Evolutionary conservation across 495 filamentous ascomycete genomes (phyloP), one percentile per base, ranked within the genome.

Genomic region (Annulohypoxylon maeteangense): DNA sequence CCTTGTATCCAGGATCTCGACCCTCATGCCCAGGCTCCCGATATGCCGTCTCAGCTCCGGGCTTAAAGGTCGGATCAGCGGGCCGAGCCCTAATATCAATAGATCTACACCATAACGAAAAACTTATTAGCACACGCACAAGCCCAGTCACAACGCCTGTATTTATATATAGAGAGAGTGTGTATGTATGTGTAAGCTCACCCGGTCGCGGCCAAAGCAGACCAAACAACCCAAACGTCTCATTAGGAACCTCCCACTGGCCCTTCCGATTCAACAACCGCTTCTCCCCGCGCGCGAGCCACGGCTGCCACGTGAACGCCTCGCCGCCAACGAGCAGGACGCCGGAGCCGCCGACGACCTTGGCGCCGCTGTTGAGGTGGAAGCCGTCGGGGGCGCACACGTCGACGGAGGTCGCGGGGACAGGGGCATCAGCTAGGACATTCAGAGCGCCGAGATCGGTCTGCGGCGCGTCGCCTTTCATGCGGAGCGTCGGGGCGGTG

Each of bases 171-270:
- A n/a, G n/a, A n/a, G n/a, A n/a, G n/a, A n/a, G n/a, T n/a, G n/a
- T n/a, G n/a, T n/a, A n/a, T n/a, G n/a, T n/a, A n/a, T n/a, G n/a
- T n/a, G n/a, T n/a, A n/a, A n/a, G n/a, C n/a, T n/a, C 81, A 97
- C 93, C 94, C 74, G 95, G 95, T 78, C 95, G 90, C 66, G 95
- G 95, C 92, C 92, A 97, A 25, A 97, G 83, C 68, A 94, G 45
- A 38, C 87, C 87, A 78, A 99, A 80, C 54, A 97, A 45, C 0
- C 92, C 94, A 85, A 93, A 96, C 32, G 82, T 90, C 69, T 90
- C 90, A 48, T 82, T 76, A 5, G 83, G 81, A 6, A 95, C 83
- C 73, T 96, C 92, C 87, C 92, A 95, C 75, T 94, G 90, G 7
- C 95, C 93, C 78, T 89, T 92, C 22, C 75, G 75, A 79, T 97